phyloP scores from a whole-genome alignment of 495 filamentous ascomycete genomes.

The Xylona heveae region DNA sequence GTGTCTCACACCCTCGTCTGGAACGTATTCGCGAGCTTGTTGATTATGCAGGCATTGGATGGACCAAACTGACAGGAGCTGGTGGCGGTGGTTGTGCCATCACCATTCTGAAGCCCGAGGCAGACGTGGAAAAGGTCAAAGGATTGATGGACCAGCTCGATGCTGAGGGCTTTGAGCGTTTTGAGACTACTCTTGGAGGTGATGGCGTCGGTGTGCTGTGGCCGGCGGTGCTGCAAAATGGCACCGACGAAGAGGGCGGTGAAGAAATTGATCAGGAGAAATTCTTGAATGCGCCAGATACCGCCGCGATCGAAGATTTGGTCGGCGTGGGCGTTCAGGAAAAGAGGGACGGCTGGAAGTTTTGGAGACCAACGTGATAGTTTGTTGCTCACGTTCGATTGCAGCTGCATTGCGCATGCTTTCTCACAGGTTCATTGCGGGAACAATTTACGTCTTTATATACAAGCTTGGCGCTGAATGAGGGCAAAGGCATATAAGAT shows the following conservation, averaged over 20 bases:
- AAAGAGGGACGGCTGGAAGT: conserved; percentile 75
- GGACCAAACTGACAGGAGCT: conserved; percentile 92
- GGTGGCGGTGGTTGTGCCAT: conserved; percentile 92
- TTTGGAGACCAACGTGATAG: conserved; percentile 43
- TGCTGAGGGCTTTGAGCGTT: conserved; percentile 58
- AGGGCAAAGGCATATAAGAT: no score
- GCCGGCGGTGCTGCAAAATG: conserved; percentile 67
- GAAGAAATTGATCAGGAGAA: conserved; percentile 86
- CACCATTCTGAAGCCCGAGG: conserved; percentile 52
- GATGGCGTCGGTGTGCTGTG: conserved; percentile 84
- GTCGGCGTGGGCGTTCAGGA: conserved; percentile 43
- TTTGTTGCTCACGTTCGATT: not conserved
- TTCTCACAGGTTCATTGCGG: no score
- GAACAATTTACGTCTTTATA: no score
- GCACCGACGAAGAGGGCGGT: conserved; percentile 49
- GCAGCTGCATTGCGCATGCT: no score
- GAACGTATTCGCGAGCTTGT: conserved; percentile 85
- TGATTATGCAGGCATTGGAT: conserved; percentile 74
- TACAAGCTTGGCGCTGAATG: no score
- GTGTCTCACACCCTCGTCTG: conserved; percentile 81
- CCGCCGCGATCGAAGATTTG: conserved; percentile 52
- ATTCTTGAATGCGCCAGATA: conserved; percentile 63
- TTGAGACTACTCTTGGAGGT: conserved; percentile 71
- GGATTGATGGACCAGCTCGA: conserved; percentile 45
- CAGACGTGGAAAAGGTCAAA: conserved; percentile 1